These are phyloP conservation scores for Bonia amplexicaulis DNA, from an alignment of 176 grass and related monocot genomes.

Conservation along the genomic window DNA sequence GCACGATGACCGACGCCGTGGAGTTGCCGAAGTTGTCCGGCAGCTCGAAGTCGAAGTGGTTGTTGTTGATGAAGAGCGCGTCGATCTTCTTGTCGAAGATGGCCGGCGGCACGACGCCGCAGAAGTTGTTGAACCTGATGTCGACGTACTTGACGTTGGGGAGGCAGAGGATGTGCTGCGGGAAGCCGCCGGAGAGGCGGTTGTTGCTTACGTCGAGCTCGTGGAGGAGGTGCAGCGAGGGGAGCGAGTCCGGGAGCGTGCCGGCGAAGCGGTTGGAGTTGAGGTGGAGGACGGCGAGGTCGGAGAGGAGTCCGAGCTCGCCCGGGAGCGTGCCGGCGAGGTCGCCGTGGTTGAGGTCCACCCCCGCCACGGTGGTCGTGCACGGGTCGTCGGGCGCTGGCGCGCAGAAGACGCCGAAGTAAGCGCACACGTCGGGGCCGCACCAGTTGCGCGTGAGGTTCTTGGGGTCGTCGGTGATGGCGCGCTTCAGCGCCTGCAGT, in stretches of 20 bases:
- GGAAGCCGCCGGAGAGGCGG: slow-evolving; percentile 59
- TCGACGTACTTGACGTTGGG: slow-evolving; percentile 72
- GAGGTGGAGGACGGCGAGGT: slow-evolving; percentile 74
- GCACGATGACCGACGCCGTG: slow-evolving; percentile 66
- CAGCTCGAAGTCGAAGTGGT: slow-evolving; percentile 72
- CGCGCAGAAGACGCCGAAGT: slow-evolving; percentile 78
- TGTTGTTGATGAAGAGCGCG: slow-evolving; percentile 85
- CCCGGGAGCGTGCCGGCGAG: slow-evolving; percentile 48
- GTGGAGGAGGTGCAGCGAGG: slow-evolving; percentile 38
- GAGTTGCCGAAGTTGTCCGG: slow-evolving; percentile 68
- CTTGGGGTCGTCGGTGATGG: slow-evolving; percentile 66
- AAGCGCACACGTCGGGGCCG: slow-evolving; percentile 78
- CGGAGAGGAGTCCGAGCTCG: slow-evolving; percentile 67
- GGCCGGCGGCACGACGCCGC: slow-evolving; percentile 44
- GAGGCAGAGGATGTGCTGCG: slow-evolving; percentile 55
- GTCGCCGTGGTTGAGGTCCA: slow-evolving; percentile 69
- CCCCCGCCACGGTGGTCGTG: slow-evolving; percentile 46
- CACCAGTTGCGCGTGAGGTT: slow-evolving; percentile 52
- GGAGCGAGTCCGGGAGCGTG: slow-evolving; percentile 38
- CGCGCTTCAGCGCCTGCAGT: slow-evolving; percentile 59
- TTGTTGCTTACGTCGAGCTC: slow-evolving; percentile 95
- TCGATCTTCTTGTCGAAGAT: slow-evolving; percentile 75
- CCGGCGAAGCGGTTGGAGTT: slow-evolving; percentile 86
- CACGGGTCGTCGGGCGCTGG: slow-evolving; percentile 43
- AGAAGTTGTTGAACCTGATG: slow-evolving; percentile 69